Percentiles rank a stretch among this genome's conserved stretches.
Evolutionary conservation across 129 eudicot species (phyloP).

Genomic region (Flaveria robusta): DNA sequence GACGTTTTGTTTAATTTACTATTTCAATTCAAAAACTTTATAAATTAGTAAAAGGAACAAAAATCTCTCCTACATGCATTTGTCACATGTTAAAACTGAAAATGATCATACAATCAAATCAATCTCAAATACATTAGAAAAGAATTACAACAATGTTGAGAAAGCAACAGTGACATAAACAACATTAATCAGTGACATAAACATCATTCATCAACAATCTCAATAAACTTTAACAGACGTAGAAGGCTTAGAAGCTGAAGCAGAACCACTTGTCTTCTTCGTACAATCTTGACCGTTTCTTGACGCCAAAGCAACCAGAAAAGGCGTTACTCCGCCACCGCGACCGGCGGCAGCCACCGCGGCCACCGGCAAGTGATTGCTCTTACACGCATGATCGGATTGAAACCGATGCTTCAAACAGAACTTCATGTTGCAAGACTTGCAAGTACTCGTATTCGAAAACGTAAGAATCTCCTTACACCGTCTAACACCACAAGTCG

Average conservation of each 20-base stretch:
- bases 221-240: conserved; percentile 66
- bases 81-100: neutral
- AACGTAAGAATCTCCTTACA: conserved; percentile 81
- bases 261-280: conserved; percentile 38
- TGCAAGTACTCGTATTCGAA: conserved; percentile 72
- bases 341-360: conserved; percentile 28
- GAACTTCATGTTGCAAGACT: conserved; percentile 55
- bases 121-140: neutral
- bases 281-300: conserved; percentile 67
- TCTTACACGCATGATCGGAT: conserved; percentile 62
- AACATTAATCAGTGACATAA: neutral
- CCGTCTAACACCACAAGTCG: conserved; percentile 65
- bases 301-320: conserved; percentile 65
- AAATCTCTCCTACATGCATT: neutral
- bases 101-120: neutral
- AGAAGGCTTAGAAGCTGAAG: conserved; percentile 42
- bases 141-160: conserved; percentile 12
- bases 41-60: too few species aligned
- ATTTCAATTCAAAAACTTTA: too few species aligned
- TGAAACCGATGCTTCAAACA: conserved; percentile 89
- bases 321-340: conserved; percentile 38
- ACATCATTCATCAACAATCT: conserved; percentile 20
- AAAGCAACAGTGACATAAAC: neutral
- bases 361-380: conserved; percentile 5
- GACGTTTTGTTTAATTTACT: too few species aligned